Evolutionary conservation across 129 eudicot genomes (phyloP).

Genomic region (Cynara cardunculus): DNA sequence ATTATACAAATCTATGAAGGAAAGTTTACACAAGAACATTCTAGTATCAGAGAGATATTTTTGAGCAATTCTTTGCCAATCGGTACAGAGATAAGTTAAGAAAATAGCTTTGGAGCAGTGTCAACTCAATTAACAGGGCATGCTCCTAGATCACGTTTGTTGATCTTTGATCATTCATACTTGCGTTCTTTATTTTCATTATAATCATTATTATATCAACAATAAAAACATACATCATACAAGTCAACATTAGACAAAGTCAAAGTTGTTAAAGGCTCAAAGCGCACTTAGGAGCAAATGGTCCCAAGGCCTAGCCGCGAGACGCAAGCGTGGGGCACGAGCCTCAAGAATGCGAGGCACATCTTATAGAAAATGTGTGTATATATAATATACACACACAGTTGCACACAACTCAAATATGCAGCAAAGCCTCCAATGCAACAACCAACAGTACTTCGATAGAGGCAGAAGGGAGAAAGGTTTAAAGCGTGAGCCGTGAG

Average conservation of each 20-base stretch:
- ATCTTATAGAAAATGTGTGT: too few species aligned
- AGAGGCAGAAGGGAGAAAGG: too few species aligned
- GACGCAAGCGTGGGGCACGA: too few species aligned
- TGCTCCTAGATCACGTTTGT: background rate
- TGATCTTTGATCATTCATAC: background rate
- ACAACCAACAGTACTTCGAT: too few species aligned
- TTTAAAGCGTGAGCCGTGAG: too few species aligned
- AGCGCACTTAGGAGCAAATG: too few species aligned
- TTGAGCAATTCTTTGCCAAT: background rate
- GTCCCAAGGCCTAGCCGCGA: too few species aligned
- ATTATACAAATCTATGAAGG: background rate
- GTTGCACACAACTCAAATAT: too few species aligned
- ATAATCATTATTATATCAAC: background rate
- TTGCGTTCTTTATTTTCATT: background rate
- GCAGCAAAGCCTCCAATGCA: too few species aligned
- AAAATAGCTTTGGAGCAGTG: constrained; percentile 2
- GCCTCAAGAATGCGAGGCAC: too few species aligned
- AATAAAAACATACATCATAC: background rate
- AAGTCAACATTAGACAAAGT: background rate
- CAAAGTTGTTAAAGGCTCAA: too few species aligned
- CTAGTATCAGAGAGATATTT: background rate
- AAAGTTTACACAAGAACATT: background rate
- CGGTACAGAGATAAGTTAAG: background rate
- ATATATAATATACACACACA: too few species aligned
- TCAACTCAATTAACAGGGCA: background rate